Percentiles rank a stretch among this genome's conserved stretches.
These are phyloP conservation scores for Heliocybe sulcata DNA, from an alignment of 1,284 basidiomycete genomes.

Conservation along the genomic window DNA sequence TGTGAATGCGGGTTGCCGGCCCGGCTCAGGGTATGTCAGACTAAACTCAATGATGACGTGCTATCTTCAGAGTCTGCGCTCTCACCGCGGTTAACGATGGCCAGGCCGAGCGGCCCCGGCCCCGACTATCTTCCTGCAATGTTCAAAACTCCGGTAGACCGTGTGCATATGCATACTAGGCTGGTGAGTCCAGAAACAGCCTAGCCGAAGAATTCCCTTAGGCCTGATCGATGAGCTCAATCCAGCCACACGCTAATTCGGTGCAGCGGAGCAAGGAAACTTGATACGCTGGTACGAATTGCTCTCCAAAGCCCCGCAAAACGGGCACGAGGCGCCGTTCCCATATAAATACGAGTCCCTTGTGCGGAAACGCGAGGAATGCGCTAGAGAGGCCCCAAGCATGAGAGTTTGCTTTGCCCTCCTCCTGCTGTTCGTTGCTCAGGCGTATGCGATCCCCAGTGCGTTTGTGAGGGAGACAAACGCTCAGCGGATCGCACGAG, in stretches of 20 bases:
- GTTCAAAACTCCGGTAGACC: not conserved
- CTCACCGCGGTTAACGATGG: not conserved
- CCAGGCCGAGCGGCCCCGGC: not conserved
- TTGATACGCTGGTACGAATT: not conserved
- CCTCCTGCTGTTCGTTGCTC: not conserved
- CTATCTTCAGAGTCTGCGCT: not conserved
- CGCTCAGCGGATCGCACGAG: constrained; percentile 29
- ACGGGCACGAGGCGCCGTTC: not conserved
- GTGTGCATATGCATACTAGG: not conserved
- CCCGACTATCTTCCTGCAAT: not conserved
- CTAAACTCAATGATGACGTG: not conserved
- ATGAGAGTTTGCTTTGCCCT: not conserved
- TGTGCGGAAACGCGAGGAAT: not conserved
- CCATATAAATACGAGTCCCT: not conserved
- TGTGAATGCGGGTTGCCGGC: not conserved
- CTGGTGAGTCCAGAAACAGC: not conserved
- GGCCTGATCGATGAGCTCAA: not conserved
- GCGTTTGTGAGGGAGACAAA: constrained; percentile 7
- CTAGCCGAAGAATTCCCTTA: not conserved
- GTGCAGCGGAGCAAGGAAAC: not conserved
- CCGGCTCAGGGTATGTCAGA: not conserved
- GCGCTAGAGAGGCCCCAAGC: not conserved
- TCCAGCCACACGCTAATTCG: not conserved
- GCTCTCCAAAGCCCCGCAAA: not conserved
- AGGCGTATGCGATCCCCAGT: not conserved